Evolutionary conservation across 192 early-diverging fungal genomes (phyloP).

Genomic region (Bifiguratus adelaidae): DNA sequence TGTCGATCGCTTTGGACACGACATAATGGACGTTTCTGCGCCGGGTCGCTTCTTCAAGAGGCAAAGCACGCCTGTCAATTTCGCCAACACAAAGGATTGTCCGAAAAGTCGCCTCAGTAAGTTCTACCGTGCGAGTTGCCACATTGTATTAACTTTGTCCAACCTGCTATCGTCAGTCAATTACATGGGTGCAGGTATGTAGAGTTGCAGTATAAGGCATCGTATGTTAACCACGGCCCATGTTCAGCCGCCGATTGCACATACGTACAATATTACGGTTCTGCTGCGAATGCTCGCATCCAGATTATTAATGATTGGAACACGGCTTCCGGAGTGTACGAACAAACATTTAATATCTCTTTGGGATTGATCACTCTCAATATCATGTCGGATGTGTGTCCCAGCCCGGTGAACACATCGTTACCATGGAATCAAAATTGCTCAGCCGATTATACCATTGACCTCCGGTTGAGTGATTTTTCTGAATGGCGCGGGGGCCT

Average conservation of each 20-base stretch:
- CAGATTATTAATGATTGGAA: constrained; percentile 81
- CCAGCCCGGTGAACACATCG: constrained; percentile 15
- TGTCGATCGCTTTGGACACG: not conserved
- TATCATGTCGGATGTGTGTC: constrained; percentile 52
- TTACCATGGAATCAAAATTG: constrained; percentile 74
- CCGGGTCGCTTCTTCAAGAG: not conserved
- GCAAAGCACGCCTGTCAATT: not conserved
- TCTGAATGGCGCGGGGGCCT: constrained; percentile 70
- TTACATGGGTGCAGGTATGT: constrained; percentile 24
- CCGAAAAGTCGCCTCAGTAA: not conserved
- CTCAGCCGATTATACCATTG: constrained; percentile 52
- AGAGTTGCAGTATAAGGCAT: not conserved
- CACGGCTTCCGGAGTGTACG: constrained; percentile 71
- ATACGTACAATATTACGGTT: constrained; percentile 44
- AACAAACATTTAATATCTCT: constrained; percentile 76
- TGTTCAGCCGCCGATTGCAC: constrained; percentile 59
- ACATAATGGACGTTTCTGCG: not conserved
- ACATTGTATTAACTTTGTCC: not conserved
- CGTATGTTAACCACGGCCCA: not conserved
- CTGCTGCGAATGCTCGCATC: constrained; percentile 38
- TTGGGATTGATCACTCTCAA: constrained; percentile 74
- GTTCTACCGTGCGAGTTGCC: not conserved
- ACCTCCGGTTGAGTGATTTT: constrained; percentile 75
- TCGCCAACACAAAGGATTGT: not conserved
- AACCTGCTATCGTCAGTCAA: constrained; percentile 7